Conservation (phyloP, 768 basidiomycete genomes). For the Mycena amicta region DNA sequence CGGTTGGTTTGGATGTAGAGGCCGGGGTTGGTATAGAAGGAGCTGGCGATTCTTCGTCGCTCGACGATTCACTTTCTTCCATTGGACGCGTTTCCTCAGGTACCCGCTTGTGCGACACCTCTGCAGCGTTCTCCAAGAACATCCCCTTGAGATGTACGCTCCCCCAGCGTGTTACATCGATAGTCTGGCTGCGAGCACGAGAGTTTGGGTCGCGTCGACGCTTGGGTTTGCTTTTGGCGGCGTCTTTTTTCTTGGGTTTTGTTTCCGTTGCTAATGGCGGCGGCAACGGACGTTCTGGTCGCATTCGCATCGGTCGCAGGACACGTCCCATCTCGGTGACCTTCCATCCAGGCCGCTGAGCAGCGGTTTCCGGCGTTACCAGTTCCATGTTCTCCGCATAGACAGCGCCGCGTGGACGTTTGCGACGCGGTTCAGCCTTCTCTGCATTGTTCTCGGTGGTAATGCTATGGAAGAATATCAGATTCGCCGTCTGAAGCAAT, state of each 20-base stretch:
- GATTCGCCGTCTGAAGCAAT: conserved; percentile 12
- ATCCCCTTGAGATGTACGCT: conserved; percentile 70
- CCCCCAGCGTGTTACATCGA: conserved; percentile 75
- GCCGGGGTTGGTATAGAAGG: neutral
- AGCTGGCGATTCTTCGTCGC: conserved; percentile 1
- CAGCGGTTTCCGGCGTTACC: conserved; percentile 59
- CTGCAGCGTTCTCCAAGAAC: conserved; percentile 53
- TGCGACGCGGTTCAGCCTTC: conserved; percentile 43
- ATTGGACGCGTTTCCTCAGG: neutral
- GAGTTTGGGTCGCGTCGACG: conserved; percentile 51
- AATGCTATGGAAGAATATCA: neutral
- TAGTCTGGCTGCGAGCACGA: conserved; percentile 63
- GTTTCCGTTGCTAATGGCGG: conserved; percentile 29
- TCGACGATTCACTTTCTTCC: conserved; percentile 22
- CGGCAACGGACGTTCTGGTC: conserved; percentile 64
- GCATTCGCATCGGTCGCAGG: conserved; percentile 68
- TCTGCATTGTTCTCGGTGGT: conserved; percentile 14
- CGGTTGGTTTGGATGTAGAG: conserved; percentile 1
- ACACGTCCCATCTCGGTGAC: conserved; percentile 68
- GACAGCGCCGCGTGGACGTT: conserved; percentile 34
- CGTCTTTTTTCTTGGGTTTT: conserved; percentile 20
- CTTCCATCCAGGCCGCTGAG: conserved; percentile 66
- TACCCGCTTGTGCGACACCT: conserved; percentile 3
- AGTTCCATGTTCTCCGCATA: conserved; percentile 67
- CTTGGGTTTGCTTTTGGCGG: conserved; percentile 45